Percentiles rank a stretch among this genome's conserved stretches.
Evolutionary conservation across 208 protist species (phyloP).

Genomic region (Balamuthia mandrillaris): DNA sequence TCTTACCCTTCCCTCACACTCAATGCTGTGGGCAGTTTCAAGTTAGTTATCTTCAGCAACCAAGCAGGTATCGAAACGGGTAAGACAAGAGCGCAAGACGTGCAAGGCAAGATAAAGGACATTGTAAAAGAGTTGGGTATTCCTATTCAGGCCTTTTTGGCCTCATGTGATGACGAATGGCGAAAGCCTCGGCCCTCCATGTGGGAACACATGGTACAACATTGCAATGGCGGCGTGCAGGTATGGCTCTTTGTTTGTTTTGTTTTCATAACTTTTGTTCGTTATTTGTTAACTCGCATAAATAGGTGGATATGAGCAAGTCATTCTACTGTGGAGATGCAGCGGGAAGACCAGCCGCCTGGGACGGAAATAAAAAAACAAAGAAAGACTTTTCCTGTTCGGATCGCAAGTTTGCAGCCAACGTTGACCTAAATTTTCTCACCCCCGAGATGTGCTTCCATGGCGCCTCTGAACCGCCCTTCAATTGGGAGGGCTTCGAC

Average conservation of each 20-base stretch:
- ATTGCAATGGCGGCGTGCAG: constrained; percentile 13
- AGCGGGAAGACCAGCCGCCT: constrained; percentile 4
- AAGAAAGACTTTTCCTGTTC: constrained; percentile 22
- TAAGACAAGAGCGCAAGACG: not conserved
- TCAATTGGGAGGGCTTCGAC: constrained; percentile 2
- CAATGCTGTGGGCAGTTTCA: not conserved
- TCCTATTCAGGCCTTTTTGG: constrained; percentile 22
- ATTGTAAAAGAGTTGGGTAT: not conserved
- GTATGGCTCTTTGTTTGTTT: not conserved
- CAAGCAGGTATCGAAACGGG: constrained; percentile 28
- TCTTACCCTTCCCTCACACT: not conserved
- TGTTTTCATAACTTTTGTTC: not conserved
- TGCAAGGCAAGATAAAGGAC: constrained; percentile 25
- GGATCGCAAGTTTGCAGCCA: constrained; percentile 42
- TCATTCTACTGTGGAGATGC: not conserved
- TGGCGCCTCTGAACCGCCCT: not conserved
- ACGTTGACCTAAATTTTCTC: not conserved
- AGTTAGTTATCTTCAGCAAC: constrained; percentile 44
- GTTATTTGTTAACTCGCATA: not conserved
- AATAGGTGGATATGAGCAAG: not conserved
- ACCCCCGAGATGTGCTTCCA: constrained; percentile 29
- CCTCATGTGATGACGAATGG: constrained; percentile 27
- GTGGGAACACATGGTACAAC: not conserved
- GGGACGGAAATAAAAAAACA: constrained; percentile 13
- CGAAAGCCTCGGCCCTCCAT: constrained; percentile 19